Conservation (phyloP, 2,329 filamentous ascomycete species). For the Tolypocladium capitatum region DNA sequence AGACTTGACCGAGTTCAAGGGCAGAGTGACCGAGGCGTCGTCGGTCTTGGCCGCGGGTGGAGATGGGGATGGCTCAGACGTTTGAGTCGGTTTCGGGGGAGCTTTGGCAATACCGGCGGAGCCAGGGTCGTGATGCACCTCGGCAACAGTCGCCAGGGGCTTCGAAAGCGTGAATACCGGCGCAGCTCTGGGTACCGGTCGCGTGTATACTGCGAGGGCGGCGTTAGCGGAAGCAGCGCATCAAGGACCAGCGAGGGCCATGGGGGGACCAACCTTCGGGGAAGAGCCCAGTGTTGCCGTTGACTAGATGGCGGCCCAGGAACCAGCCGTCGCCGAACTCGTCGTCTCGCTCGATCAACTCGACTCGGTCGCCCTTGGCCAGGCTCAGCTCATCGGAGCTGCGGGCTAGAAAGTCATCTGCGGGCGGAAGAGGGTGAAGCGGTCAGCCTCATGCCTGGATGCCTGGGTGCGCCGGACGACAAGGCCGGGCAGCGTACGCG, state of each 20-base stretch:
- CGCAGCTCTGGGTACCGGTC: conserved; percentile 36
- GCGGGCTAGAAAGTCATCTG: conserved; percentile 85
- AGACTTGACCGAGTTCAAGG: conserved; percentile 28
- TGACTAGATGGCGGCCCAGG: conserved; percentile 59
- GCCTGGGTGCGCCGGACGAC: not conserved
- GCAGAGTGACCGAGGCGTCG: conserved; percentile 25
- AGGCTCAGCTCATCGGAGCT: conserved; percentile 89
- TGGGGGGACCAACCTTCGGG: conserved; percentile 53
- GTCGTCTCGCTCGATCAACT: conserved; percentile 73
- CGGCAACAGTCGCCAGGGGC: conserved; percentile 14
- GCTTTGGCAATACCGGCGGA: conserved; percentile 8
- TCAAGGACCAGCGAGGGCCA: not conserved
- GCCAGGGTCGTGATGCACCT: conserved; percentile 16
- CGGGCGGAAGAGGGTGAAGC: not conserved
- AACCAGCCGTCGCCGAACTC: conserved; percentile 87
- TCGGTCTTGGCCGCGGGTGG: conserved; percentile 18
- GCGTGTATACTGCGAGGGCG: conserved; percentile 42
- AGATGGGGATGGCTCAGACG: conserved; percentile 12
- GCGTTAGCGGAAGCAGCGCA: conserved; percentile 11
- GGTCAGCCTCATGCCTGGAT: not conserved
- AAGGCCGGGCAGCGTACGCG: not conserved
- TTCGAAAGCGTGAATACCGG: conserved; percentile 17
- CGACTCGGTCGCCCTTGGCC: conserved; percentile 69
- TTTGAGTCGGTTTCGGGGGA: conserved; percentile 15
- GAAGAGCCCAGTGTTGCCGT: conserved; percentile 64